phyloP scores from a whole-genome alignment of 1,139 yeast species.

The Candida frijolesensis region DNA sequence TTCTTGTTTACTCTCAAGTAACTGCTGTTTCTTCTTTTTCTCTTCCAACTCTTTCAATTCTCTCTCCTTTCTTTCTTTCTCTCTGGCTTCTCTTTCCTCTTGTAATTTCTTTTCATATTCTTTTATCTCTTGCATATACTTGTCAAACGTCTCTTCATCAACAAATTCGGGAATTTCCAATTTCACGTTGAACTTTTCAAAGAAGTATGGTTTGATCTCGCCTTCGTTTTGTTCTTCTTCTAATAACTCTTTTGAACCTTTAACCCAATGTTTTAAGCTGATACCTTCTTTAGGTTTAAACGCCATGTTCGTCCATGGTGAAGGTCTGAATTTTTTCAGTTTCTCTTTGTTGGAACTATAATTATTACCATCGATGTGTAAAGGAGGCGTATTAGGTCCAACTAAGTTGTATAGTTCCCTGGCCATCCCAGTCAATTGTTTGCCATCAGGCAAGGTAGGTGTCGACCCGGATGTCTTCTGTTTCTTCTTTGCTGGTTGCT shows the following conservation, averaged over 20 bases:
- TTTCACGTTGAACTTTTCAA: conserved; percentile 73
- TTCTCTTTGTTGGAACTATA: conserved; percentile 62
- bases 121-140: conserved; percentile 45
- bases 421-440: conserved; percentile 71
- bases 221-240: conserved; percentile 26
- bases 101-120: conserved; percentile 27
- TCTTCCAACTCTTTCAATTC: conserved; percentile 16
- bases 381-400: conserved; percentile 93
- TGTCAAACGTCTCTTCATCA: conserved; percentile 62
- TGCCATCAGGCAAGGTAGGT: conserved; percentile 31
- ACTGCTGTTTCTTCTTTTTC: conserved; percentile 9
- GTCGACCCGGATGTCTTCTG: conserved; percentile 34
- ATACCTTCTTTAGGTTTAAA: conserved; percentile 56
- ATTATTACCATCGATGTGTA: conserved; percentile 53
- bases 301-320: conserved; percentile 77
- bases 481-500: conserved; percentile 37
- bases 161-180: conserved; percentile 72
- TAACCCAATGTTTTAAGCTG: conserved; percentile 81
- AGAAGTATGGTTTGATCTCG: conserved; percentile 60
- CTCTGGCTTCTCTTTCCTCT: conserved; percentile 21
- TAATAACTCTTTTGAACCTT: conserved; percentile 62
- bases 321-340: conserved; percentile 65
- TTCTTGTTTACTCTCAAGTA: conserved; percentile 14
- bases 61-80: conserved; percentile 24
- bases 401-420: conserved; percentile 84